phyloP scores from a whole-genome alignment of 345 rosid species.

The Acer campestre region DNA sequence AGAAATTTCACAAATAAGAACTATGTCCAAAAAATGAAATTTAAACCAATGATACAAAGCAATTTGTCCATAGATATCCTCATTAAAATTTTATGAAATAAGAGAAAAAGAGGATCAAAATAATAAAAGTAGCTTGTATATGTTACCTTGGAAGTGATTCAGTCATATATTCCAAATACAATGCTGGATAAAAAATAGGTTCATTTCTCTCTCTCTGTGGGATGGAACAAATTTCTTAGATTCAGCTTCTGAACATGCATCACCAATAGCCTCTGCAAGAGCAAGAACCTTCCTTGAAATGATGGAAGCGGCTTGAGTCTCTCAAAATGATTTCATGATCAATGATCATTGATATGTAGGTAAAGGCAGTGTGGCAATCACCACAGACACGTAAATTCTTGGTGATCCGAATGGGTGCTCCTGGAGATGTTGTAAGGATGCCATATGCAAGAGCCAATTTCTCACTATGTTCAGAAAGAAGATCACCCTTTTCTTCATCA shows the following conservation, averaged over 20 bases:
- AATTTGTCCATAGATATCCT: neutral
- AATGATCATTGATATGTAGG: conserved; percentile 64
- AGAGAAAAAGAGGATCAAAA: neutral
- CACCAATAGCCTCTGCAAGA: conserved; percentile 86
- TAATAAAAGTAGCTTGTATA: neutral
- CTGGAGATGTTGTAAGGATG: conserved; percentile 59
- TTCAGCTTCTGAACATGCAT: conserved; percentile 11
- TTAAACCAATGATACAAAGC: neutral
- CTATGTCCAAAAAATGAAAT: neutral
- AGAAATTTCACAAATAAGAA: neutral
- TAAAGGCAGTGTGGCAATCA: conserved; percentile 76
- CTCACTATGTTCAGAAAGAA: conserved; percentile 79
- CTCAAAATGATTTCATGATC: conserved; percentile 77
- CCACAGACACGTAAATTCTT: conserved; percentile 84
- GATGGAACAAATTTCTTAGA: neutral
- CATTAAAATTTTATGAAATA: neutral
- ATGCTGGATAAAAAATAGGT: neutral
- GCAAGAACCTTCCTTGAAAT: conserved; percentile 77
- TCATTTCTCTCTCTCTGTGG: neutral
- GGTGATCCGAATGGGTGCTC: conserved; percentile 67
- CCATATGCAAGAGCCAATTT: conserved; percentile 85
- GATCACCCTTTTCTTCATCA: conserved; percentile 85
- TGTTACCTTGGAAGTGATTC: conserved; percentile 1
- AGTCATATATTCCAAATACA: neutral
- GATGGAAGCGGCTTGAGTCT: conserved; percentile 91